Evolutionary conservation across 75 land plant species (phyloP), one percentile per base, ranked within the genome.

Genomic region (Pinus taeda): DNA sequence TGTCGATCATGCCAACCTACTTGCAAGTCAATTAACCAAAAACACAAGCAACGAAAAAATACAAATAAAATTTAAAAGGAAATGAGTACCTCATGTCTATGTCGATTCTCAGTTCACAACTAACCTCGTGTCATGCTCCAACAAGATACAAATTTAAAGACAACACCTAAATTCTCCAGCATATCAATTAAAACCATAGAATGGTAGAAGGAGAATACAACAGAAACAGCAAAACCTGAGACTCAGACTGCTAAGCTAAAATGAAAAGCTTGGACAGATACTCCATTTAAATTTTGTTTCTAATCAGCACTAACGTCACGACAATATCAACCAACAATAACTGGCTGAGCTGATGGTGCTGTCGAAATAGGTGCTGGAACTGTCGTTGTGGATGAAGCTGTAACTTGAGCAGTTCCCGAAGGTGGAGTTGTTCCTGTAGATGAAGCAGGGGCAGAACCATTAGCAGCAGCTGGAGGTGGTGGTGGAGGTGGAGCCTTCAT

Each of bases 401-500:
- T 56, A 22, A 59, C 30, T 73, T 59, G 58, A 73, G 58, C 59
- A 26, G 74, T 57, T 57, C 74, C 74, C 0, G 59, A 56, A 55
- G 74, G 21, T 26, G 74, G 21, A 57, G 15, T 39, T 39, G 72
- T 39, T 12, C 58, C 74, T 55, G 57, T 73, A 15, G 74, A 73
- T 57, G 74, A 56, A 29, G 74, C 33, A 73, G 58, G 7, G 24
- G 18, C 36, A 29, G 74, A 24, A 61, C 78, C 85, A n/a, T 83
- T 80, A 58, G 74, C 75, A 26, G 87, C 67, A 8, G 79, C 81
- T 15, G 77, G 84, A 49, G 81, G 71, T 59, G 84, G 75, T 20
- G 84, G 83, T 6, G 85, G 85, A 26, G 93, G 93, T 1, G 90
- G 89, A 3, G 93, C 79, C 37, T 84, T 74, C 95, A 92, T 92